These are phyloP conservation scores for Juglanconis oblonga DNA, from an alignment of 2,329 filamentous ascomycete species.

Conservation along the genomic window DNA sequence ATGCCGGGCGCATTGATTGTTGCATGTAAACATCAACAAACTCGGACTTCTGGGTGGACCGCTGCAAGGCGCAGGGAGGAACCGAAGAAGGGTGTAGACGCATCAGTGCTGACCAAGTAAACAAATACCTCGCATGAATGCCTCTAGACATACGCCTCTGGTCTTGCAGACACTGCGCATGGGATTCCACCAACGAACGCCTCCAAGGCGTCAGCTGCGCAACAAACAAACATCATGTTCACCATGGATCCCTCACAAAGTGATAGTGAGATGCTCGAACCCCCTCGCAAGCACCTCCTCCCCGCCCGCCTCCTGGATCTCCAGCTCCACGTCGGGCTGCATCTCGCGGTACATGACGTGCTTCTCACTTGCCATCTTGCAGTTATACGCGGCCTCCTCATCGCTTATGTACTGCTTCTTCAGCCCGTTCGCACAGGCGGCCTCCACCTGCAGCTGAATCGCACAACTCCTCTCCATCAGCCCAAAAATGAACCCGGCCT, in stretches of 20 bases:
- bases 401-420: slow-evolving; percentile 38
- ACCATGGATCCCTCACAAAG: background rate
- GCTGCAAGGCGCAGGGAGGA: background rate
- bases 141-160: background rate
- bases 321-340: slow-evolving; percentile 44
- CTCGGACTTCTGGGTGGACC: background rate
- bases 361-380: slow-evolving; percentile 44
- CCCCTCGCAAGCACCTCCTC: slow-evolving; percentile 26
- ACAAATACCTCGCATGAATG: background rate
- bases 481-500: slow-evolving; percentile 69
- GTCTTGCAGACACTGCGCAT: background rate
- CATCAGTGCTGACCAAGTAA: background rate
- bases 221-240: no score
- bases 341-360: slow-evolving; percentile 44
- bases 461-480: slow-evolving; percentile 67
- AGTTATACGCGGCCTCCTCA: slow-evolving; percentile 39
- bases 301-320: slow-evolving; percentile 40
- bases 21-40: background rate
- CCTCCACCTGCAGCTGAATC: slow-evolving; percentile 66
- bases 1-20: background rate
- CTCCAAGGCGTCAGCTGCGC: no score
- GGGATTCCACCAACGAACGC: no score
- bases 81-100: background rate
- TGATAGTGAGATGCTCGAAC: slow-evolving; percentile 21
- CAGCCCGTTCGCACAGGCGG: slow-evolving; percentile 49